Evolutionary conservation across 495 filamentous ascomycete species (phyloP).

Genomic region (Penicillium coffeae): DNA sequence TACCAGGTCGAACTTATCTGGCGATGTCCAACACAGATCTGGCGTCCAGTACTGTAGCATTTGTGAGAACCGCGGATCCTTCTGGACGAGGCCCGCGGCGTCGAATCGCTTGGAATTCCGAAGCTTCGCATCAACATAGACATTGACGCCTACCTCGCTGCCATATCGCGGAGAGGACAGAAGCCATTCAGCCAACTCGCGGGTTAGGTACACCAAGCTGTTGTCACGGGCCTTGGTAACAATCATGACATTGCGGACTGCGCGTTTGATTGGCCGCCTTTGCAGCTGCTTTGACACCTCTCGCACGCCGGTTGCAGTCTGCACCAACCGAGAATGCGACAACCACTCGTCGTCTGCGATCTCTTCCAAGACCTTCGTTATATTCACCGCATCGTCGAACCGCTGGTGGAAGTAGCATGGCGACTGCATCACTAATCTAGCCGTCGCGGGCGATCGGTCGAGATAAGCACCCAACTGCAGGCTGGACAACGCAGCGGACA

Average conservation of each 20-base stretch:
- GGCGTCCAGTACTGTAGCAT: slow-evolving; percentile 94
- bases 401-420: slow-evolving; percentile 97
- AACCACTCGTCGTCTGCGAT: slow-evolving; percentile 84
- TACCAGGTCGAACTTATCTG: slow-evolving; percentile 89
- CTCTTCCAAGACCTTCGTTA: slow-evolving; percentile 92
- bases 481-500: slow-evolving; percentile 63
- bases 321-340: slow-evolving; percentile 86
- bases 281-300: slow-evolving; percentile 94
- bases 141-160: slow-evolving; percentile 74
- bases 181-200: slow-evolving; percentile 81
- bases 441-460: slow-evolving; percentile 55
- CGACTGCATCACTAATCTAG: slow-evolving; percentile 68
- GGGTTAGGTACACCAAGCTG: slow-evolving; percentile 76
- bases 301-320: slow-evolving; percentile 89
- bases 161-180: slow-evolving; percentile 79
- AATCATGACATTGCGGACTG: slow-evolving; percentile 89
- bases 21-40: slow-evolving; percentile 83
- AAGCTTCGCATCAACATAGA: slow-evolving; percentile 92
- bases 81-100: slow-evolving; percentile 63
- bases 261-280: slow-evolving; percentile 79
- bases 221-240: slow-evolving; percentile 96
- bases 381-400: slow-evolving; percentile 93
- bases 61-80: slow-evolving; percentile 64
- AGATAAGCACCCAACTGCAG: slow-evolving; percentile 45
- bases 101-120: slow-evolving; percentile 83